Evolutionary conservation across 768 basidiomycete genomes (phyloP).

Genomic region (Russula compacta): DNA sequence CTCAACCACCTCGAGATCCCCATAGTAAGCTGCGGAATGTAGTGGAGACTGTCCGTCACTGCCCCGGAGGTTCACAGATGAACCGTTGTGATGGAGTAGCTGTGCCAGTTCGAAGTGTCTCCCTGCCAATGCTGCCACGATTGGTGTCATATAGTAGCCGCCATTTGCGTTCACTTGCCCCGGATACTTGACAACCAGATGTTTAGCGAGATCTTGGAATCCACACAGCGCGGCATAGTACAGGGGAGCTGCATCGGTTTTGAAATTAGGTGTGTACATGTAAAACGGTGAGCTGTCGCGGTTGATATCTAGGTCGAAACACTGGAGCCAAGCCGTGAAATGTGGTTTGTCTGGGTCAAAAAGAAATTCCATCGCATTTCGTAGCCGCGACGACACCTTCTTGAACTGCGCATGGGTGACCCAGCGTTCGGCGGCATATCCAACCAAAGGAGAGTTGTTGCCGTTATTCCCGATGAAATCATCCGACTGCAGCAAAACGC

Average conservation of each 20-base stretch:
- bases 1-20: neutral
- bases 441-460: neutral
- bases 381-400: neutral
- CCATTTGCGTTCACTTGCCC: neutral
- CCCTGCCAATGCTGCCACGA: neutral
- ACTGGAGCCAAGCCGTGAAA: neutral
- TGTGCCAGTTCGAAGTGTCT: neutral
- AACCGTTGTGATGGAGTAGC: neutral
- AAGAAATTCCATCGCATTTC: neutral
- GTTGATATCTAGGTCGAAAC: neutral
- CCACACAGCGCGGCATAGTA: neutral
- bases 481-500: neutral
- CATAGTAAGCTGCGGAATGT: neutral
- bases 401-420: neutral
- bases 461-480: neutral
- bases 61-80: neutral
- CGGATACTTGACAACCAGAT: neutral
- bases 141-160: neutral
- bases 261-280: neutral
- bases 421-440: neutral
- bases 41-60: accelerated
- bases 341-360: neutral
- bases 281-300: neutral
- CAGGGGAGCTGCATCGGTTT: neutral
- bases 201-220: neutral